phyloP scores from a whole-genome alignment of 129 eudicot species.

The Centrapalus pauciflorus region DNA sequence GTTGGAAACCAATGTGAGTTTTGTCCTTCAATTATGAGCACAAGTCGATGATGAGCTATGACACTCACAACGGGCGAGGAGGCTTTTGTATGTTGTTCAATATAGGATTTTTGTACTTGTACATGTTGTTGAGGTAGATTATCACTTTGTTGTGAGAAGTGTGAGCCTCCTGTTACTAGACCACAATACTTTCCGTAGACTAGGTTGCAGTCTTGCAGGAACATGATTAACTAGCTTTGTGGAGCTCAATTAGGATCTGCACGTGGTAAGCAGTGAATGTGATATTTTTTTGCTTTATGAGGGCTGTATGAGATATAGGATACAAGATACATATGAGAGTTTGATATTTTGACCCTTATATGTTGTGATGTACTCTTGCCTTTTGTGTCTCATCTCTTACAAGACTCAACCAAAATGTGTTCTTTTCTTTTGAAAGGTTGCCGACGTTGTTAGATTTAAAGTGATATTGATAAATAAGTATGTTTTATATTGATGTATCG shows the following conservation, averaged over 20 bases:
- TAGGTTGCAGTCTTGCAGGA: background rate
- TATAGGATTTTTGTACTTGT: background rate
- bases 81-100: background rate
- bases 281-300: background rate
- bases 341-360: background rate
- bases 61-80: background rate
- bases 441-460: background rate
- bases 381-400: background rate
- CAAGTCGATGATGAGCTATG: background rate
- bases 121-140: background rate
- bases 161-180: background rate
- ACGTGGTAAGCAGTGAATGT: background rate
- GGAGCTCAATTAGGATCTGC: background rate
- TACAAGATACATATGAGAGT: background rate
- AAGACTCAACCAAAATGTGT: background rate
- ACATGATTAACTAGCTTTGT: background rate
- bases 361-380: background rate
- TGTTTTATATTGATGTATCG: background rate
- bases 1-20: too few species aligned
- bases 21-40: background rate
- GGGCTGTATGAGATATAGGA: background rate
- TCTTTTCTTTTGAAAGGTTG: too few species aligned
- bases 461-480: background rate
- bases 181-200: background rate
- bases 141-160: background rate